Percentiles rank a stretch among this genome's conserved stretches.
Evolutionary conservation across 352 stramenopile genomes (phyloP).

Genomic region (Globisporangium acanthophoron): DNA sequence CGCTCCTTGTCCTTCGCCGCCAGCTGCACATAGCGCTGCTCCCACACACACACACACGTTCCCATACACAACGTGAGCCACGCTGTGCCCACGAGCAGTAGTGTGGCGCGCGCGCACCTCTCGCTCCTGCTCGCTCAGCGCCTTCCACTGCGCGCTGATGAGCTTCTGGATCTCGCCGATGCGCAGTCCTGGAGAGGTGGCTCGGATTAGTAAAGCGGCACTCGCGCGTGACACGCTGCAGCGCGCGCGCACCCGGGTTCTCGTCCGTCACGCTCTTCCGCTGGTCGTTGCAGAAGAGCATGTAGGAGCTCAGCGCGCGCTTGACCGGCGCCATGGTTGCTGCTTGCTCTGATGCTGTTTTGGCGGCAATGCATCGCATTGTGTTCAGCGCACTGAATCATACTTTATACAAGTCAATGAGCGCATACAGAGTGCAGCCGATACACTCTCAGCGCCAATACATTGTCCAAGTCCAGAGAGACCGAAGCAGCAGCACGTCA

Average conservation of each 20-base stretch:
- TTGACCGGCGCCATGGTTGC: slow-evolving; percentile 54
- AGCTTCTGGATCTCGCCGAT: slow-evolving; percentile 86
- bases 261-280: slow-evolving; percentile 60
- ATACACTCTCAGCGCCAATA: neutral
- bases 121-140: slow-evolving; percentile 78
- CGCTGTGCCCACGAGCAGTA: too few relatives aligned
- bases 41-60: neutral
- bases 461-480: neutral
- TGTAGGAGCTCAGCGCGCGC: slow-evolving; percentile 84
- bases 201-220: neutral
- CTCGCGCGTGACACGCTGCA: too few relatives aligned
- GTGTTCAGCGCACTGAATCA: neutral
- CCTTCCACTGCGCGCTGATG: slow-evolving; percentile 88
- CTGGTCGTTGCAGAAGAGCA: slow-evolving; percentile 77
- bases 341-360: neutral
- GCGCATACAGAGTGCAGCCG: too few relatives aligned
- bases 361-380: neutral
- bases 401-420: neutral
- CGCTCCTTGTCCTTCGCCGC: slow-evolving; percentile 85
- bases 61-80: neutral
- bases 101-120: slow-evolving; percentile 23
- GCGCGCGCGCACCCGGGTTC: slow-evolving; percentile 34
- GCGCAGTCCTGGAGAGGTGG: slow-evolving; percentile 22
- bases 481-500: slow-evolving; percentile 6
- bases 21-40: slow-evolving; percentile 73